Evolutionary conservation across 169 alveolate species (phyloP).

Genomic region (Plasmodium sp.): DNA sequence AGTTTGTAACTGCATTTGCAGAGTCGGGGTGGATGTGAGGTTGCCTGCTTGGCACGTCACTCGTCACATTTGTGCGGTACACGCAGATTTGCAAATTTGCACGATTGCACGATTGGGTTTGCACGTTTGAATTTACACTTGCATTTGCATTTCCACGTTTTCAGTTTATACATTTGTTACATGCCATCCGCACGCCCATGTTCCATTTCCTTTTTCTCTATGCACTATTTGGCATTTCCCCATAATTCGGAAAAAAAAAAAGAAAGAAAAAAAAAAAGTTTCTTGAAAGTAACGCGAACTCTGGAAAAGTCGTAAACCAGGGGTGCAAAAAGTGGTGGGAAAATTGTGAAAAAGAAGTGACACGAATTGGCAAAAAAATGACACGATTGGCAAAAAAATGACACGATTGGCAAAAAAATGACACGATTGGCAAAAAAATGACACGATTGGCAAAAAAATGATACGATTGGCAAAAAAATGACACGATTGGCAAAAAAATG

Average conservation of each 20-base stretch:
- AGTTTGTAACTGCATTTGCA: not conserved
- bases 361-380: not conserved
- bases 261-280: not conserved
- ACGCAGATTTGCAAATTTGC: not conserved
- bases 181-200: not conserved
- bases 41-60: not conserved
- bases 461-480: not conserved
- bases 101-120: not conserved
- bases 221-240: constrained; percentile 44
- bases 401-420: not conserved
- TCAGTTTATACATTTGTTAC: not conserved
- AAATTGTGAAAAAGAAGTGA: not conserved
- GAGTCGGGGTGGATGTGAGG: not conserved
- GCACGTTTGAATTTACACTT: not conserved
- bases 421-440: not conserved
- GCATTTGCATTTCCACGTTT: not conserved
- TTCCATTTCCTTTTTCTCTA: not conserved
- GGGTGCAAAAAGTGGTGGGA: not conserved
- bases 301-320: not conserved
- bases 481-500: not conserved
- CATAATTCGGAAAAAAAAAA: constrained; percentile 10
- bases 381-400: not conserved
- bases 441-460: not conserved
- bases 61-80: not conserved
- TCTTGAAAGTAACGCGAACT: not conserved